Base-by-base conservation (phyloP, 2,329 filamentous ascomycete species). In the Xenosphaeropsis pyriputrescens region DNA sequence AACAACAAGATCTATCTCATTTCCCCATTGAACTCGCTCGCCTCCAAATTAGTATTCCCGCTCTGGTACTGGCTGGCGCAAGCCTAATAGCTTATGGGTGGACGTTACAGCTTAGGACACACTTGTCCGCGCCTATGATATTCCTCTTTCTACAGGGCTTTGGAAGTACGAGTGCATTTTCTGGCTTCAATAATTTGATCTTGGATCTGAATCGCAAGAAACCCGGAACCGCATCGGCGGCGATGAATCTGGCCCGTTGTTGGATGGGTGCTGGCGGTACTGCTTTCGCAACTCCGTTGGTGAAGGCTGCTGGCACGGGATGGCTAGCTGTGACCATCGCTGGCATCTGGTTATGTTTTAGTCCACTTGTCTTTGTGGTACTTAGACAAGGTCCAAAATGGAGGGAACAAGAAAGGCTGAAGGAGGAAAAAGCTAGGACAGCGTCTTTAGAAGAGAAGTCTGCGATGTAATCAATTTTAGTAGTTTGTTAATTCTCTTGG, bases 11-110 rank as follows among this genome's bases (percentile, higher is more conserved):
- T 18, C 44, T 46, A 15, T 36, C 29, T 3, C 39, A 33, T 4
- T 66, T 67, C 34, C 56, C 60, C 1, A 51, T 67, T 29, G 60
- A 63, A 42, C 46, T 48, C 18, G 50, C 55, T 26, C 42, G 57
- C 11, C 47, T 64, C 36, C 49, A 53, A 31, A 49, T 49, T 1
- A 19, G 49, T 9, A 58, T 52, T 50, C 54, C 56, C 44, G 54
- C 58, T 43, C 52, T 50, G 6, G 47, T 50, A 1, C 31, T 59
- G 6, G 58, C 64, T 45, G 51, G 58, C 16, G 46, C 51, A 8
- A 47, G 52, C 19, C 52, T 55, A 1, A 49, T 55, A 15, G 46
- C 53, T 5, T 64, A 63, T 42, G 58, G 58, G 8, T 56, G 51
- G 46, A 50, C 54, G 0, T 33, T 58, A 13, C 35, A 52, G 13